A percentile compares a stretch with the other conserved stretches of the same genome.
phyloP scores from a whole-genome alignment of 2,329 filamentous ascomycete genomes.

The Trichoderma polysporum region DNA sequence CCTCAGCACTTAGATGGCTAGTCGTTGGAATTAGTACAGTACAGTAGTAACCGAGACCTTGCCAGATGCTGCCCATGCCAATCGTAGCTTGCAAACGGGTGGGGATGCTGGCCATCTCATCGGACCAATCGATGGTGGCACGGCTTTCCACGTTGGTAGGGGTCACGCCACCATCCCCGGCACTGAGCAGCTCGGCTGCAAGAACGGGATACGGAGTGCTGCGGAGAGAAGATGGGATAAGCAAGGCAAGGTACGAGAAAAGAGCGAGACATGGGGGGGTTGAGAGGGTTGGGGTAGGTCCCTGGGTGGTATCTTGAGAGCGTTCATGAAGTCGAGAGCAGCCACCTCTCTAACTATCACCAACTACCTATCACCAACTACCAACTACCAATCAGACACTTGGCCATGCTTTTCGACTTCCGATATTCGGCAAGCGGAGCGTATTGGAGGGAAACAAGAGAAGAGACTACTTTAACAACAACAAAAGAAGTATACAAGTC shows the following conservation, averaged over 20 bases:
- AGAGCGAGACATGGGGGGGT: background rate
- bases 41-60: background rate
- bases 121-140: constrained; percentile 2
- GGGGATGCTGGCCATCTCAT: background rate
- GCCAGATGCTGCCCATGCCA: background rate
- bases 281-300: background rate
- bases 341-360: too few species aligned
- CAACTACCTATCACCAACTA: too few species aligned
- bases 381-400: too few species aligned
- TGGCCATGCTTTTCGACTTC: too few species aligned
- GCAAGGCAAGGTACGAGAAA: background rate
- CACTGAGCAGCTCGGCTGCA: constrained; percentile 12
- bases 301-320: too few species aligned
- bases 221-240: background rate
- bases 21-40: background rate
- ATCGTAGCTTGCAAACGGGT: constrained; percentile 6
- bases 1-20: background rate
- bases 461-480: too few species aligned
- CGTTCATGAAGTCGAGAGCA: too few species aligned
- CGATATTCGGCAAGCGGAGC: too few species aligned
- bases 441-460: background rate
- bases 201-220: too few species aligned
- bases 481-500: background rate
- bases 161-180: constrained; percentile 18
- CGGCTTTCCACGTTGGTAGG: background rate